phyloP scores from a whole-genome alignment of 257 asterid species.

The Mentha longifolia region DNA sequence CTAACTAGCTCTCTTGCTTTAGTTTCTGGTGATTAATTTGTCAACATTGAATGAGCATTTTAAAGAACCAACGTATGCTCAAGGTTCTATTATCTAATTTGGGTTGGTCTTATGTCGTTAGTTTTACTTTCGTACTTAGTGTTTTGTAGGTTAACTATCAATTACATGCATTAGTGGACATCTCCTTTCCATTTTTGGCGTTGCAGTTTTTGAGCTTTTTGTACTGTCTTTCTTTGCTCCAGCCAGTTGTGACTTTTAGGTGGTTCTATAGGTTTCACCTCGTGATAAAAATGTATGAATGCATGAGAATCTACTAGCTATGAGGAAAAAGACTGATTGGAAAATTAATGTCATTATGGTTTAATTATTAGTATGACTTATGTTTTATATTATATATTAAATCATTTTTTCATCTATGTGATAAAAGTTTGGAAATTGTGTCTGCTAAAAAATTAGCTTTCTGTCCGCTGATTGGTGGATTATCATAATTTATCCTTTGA shows the following conservation, averaged over 20 bases:
- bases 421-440: conserved; percentile 14
- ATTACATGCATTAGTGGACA: conserved; percentile 6
- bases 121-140: conserved; percentile 3
- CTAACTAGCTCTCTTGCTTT: too few species aligned
- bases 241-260: neutral
- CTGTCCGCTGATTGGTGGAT: conserved; percentile 17
- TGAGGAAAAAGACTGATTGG: neutral
- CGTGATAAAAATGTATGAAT: conserved; percentile 15
- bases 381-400: neutral
- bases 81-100: too few species aligned
- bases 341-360: neutral
- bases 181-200: conserved; percentile 10
- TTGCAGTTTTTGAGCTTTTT: neutral
- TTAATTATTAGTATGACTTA: conserved; percentile 7
- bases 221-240: conserved; percentile 10
- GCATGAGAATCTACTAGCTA: conserved; percentile 3
- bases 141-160: neutral
- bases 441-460: neutral
- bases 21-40: too few species aligned
- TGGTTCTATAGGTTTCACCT: conserved; percentile 15
- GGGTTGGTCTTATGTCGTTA: neutral
- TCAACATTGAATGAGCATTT: too few species aligned
- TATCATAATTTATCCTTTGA: conserved; percentile 25
- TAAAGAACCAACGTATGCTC: too few species aligned
- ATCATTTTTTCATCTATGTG: conserved; percentile 12